Evolutionary conservation across 352 stramenopile species (phyloP).

Genomic region (Aphanomyces stellatus): DNA sequence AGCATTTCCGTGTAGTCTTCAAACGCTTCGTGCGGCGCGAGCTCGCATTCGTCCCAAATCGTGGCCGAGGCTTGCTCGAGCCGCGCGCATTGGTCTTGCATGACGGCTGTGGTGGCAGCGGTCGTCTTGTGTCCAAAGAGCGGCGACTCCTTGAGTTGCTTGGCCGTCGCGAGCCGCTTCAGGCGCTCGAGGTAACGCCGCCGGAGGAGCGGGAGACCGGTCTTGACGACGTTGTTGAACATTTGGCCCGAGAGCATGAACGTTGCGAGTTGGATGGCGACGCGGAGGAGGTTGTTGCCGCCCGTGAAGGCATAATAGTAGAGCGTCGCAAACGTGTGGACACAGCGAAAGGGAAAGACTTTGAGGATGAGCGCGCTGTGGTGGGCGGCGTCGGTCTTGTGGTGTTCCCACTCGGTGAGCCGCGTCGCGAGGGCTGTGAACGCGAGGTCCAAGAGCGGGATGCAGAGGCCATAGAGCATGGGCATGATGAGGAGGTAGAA

Average conservation of each 20-base stretch:
- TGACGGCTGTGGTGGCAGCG: slow-evolving; percentile 29
- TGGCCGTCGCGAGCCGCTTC: slow-evolving; percentile 41
- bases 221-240: slow-evolving; percentile 90
- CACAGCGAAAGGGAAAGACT: slow-evolving; percentile 96
- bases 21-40: slow-evolving; percentile 91
- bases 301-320: slow-evolving; percentile 89
- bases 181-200: slow-evolving; percentile 33
- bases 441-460: slow-evolving; percentile 58
- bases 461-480: slow-evolving; percentile 77
- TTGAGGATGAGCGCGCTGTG: slow-evolving; percentile 95
- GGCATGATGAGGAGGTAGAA: slow-evolving; percentile 80
- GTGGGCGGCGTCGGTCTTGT: slow-evolving; percentile 76
- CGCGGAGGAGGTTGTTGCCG: slow-evolving; percentile 67
- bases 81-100: slow-evolving; percentile 68
- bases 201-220: slow-evolving; percentile 65
- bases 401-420: slow-evolving; percentile 93
- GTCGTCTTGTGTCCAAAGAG: slow-evolving; percentile 38
- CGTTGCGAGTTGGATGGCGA: slow-evolving; percentile 87
- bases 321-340: slow-evolving; percentile 93
- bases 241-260: slow-evolving; percentile 92
- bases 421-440: slow-evolving; percentile 82
- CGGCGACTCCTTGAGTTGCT: slow-evolving; percentile 31
- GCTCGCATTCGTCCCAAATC: slow-evolving; percentile 86
- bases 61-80: slow-evolving; percentile 70
- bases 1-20: slow-evolving; percentile 92